These are phyloP conservation scores for Talaromyces proteolyticus DNA, from an alignment of 495 filamentous ascomycete genomes.

Conservation along the genomic window DNA sequence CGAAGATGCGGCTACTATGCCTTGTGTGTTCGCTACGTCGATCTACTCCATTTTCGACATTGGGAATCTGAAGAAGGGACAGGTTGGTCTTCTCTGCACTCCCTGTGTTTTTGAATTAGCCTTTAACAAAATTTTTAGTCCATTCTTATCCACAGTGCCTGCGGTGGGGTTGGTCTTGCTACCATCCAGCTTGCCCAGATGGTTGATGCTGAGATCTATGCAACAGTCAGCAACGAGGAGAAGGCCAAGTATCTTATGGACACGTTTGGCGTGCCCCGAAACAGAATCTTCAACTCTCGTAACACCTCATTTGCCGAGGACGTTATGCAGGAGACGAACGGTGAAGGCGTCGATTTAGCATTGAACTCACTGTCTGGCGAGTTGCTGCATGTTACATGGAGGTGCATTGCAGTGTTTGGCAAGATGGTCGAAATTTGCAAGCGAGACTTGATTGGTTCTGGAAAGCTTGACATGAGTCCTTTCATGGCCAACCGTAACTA, in stretches of 20 bases:
- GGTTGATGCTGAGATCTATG: slow-evolving; percentile 17
- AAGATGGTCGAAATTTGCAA: slow-evolving; percentile 6
- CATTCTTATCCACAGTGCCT: slow-evolving; percentile 21
- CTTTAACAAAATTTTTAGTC: slow-evolving; percentile 16
- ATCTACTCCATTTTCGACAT: slow-evolving; percentile 17
- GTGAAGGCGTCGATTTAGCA: slow-evolving; percentile 3
- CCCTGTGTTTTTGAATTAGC: too few species aligned
- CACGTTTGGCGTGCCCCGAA: slow-evolving; percentile 6
- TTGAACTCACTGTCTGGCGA: slow-evolving; percentile 5
- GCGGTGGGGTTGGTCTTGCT: slow-evolving; percentile 20
- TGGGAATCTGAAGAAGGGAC: slow-evolving; percentile 13
- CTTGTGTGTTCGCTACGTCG: slow-evolving; percentile 19
- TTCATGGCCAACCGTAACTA: too few species aligned
- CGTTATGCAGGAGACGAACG: slow-evolving; percentile 3
- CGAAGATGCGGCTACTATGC: slow-evolving; percentile 24
- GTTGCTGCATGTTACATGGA: slow-evolving; percentile 6
- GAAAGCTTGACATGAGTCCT: neutral
- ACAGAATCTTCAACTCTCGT: slow-evolving; percentile 27
- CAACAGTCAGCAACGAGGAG: slow-evolving; percentile 30
- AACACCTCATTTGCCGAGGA: neutral
- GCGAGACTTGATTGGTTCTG: neutral
- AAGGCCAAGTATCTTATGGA: slow-evolving; percentile 18
- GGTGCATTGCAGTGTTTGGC: slow-evolving; percentile 10
- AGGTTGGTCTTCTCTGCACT: slow-evolving; percentile 13
- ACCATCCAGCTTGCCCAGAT: slow-evolving; percentile 14